A percentile compares a stretch with the other conserved stretches of the same genome.
phyloP scores from a whole-genome alignment of 2,329 filamentous ascomycete genomes.

The Diaporthe amygdali region DNA sequence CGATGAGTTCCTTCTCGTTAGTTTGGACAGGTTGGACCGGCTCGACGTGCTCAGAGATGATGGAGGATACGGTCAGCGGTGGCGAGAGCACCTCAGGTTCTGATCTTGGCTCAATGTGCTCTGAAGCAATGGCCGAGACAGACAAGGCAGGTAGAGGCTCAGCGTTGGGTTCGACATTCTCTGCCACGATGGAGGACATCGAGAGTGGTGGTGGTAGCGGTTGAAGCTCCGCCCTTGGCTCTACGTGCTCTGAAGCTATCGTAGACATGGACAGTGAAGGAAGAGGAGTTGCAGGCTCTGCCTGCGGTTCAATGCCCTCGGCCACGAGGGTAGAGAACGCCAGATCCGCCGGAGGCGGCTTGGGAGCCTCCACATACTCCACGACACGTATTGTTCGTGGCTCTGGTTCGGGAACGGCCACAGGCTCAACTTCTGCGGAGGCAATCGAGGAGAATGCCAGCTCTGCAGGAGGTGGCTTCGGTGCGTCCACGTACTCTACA shows the following conservation, averaged over 20 bases:
- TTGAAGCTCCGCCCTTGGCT: conserved; percentile 29
- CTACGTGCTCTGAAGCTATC: conserved; percentile 30
- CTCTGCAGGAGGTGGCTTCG: conserved; percentile 19
- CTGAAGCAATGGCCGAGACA: conserved; percentile 37
- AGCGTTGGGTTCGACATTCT: conserved; percentile 32
- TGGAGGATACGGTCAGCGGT: conserved; percentile 37
- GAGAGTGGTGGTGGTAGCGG: conserved; percentile 20
- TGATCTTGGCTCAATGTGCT: conserved; percentile 37
- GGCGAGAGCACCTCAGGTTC: conserved; percentile 25
- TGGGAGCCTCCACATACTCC: conserved; percentile 25
- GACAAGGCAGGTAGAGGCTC: conserved; percentile 36
- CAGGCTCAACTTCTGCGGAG: conserved; percentile 27
- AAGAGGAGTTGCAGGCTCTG: conserved; percentile 33
- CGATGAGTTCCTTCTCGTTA: conserved; percentile 17
- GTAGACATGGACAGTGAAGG: conserved; percentile 27
- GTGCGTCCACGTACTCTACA: conserved; percentile 26
- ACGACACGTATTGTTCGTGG: conserved; percentile 24
- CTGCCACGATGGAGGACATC: conserved; percentile 28
- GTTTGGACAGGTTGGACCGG: conserved; percentile 35
- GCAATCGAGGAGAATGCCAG: conserved; percentile 33
- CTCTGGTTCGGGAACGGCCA: conserved; percentile 31
- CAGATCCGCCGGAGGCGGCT: conserved; percentile 30
- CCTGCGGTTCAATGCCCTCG: conserved; percentile 43
- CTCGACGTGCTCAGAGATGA: conserved; percentile 38
- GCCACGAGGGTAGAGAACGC: conserved; percentile 37